Evolutionary conservation across 2,329 filamentous ascomycete genomes (phyloP).

Genomic region (Cyclaneusma minus): DNA sequence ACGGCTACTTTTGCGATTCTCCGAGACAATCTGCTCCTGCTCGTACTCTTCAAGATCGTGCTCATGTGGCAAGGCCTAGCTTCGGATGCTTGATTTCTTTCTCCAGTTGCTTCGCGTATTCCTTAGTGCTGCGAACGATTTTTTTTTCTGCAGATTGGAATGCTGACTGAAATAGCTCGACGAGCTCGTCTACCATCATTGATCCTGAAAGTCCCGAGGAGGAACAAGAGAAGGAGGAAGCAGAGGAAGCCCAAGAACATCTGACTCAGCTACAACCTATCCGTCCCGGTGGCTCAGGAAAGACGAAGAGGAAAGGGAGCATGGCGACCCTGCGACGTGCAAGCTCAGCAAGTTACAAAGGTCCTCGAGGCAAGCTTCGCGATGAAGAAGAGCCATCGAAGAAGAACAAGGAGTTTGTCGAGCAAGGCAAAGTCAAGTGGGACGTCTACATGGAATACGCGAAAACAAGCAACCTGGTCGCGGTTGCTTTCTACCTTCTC

Average conservation of each 20-base stretch:
- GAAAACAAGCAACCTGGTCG: constrained; percentile 78
- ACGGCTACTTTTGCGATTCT: too few species aligned
- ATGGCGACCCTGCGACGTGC: constrained; percentile 73
- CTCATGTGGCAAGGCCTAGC: too few species aligned
- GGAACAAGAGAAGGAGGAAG: constrained; percentile 41
- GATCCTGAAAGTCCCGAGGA: constrained; percentile 31
- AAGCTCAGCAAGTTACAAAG: constrained; percentile 79
- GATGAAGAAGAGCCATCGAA: constrained; percentile 63
- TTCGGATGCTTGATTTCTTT: too few species aligned
- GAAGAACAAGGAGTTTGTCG: constrained; percentile 71
- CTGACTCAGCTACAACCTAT: constrained; percentile 67
- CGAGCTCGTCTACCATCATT: constrained; percentile 40
- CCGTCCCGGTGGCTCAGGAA: constrained; percentile 32
- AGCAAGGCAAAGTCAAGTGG: constrained; percentile 98
- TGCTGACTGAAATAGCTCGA: constrained; percentile 30
- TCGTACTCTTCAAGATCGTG: too few species aligned
- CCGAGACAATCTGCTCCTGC: too few species aligned
- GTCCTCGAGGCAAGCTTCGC: constrained; percentile 65
- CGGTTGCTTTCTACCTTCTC: constrained; percentile 65
- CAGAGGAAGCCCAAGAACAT: constrained; percentile 65
- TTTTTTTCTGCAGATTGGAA: constrained; percentile 18
- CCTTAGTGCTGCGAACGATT: too few species aligned
- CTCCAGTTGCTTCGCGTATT: too few species aligned
- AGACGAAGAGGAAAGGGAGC: constrained; percentile 50
- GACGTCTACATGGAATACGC: constrained; percentile 88